Percentiles rank a stretch among this genome's conserved stretches.
Evolutionary conservation across 176 grass and related monocot genomes (phyloP).

Genomic region (Bothriochloa decipiens): DNA sequence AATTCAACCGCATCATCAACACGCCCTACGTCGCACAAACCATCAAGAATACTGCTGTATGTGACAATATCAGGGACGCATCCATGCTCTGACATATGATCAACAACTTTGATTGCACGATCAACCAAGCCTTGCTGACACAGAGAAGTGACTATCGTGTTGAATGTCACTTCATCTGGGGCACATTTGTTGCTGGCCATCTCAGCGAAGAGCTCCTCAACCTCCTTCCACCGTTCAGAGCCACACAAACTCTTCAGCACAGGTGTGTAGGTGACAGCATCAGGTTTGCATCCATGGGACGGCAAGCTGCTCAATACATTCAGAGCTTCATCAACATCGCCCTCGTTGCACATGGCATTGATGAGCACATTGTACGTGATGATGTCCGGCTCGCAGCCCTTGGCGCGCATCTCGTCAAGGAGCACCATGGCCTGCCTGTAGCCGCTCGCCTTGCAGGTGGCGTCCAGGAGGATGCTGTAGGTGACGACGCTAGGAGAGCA

Average conservation of each 20-base stretch:
- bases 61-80: slow-evolving; percentile 53
- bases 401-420: slow-evolving; percentile 57
- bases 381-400: slow-evolving; percentile 59
- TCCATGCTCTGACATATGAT: slow-evolving; percentile 58
- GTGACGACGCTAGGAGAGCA: slow-evolving; percentile 61
- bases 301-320: slow-evolving; percentile 40
- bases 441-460: slow-evolving; percentile 53
- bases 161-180: slow-evolving; percentile 58
- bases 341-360: slow-evolving; percentile 65
- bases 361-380: slow-evolving; percentile 61
- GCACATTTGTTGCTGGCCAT: slow-evolving; percentile 53
- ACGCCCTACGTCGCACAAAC: slow-evolving; percentile 49
- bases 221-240: slow-evolving; percentile 62
- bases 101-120: slow-evolving; percentile 50
- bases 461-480: slow-evolving; percentile 63
- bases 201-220: slow-evolving; percentile 51
- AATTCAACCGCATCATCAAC: slow-evolving; percentile 52
- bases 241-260: slow-evolving; percentile 56
- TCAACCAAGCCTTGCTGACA: slow-evolving; percentile 53
- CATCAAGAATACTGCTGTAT: slow-evolving; percentile 54
- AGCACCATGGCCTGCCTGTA: slow-evolving; percentile 51
- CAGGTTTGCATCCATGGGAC: slow-evolving; percentile 54
- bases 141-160: slow-evolving; percentile 57
- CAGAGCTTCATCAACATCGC: slow-evolving; percentile 47
- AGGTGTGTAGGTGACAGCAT: slow-evolving; percentile 52